A percentile compares a stretch with the other conserved stretches of the same genome.
Conservation (phyloP, 148 eudicot genomes). For the Camellia sinensis region DNA sequence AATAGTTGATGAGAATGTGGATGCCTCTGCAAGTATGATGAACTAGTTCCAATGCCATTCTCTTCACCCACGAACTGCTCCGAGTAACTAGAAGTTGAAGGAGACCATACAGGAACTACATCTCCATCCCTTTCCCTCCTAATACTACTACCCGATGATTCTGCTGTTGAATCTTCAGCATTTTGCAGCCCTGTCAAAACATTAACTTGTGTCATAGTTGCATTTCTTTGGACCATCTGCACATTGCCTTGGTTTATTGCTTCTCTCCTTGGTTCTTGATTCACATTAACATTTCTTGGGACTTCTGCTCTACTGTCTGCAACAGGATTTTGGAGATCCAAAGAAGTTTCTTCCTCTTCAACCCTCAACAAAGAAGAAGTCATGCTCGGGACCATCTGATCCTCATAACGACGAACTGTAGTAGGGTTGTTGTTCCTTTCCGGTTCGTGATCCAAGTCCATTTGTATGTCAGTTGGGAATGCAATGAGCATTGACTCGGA, state of each 20-base stretch:
- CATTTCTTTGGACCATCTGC: constrained; percentile 24
- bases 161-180: constrained; percentile 65
- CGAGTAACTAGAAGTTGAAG: constrained; percentile 54
- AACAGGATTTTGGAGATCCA: constrained; percentile 43
- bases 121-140: constrained; percentile 80
- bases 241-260: constrained; percentile 20
- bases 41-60: constrained; percentile 39
- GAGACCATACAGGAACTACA: constrained; percentile 96
- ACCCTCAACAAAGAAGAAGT: constrained; percentile 63
- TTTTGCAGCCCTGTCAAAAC: constrained; percentile 40
- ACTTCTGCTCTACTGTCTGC: constrained; percentile 77
- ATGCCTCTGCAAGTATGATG: constrained; percentile 86
- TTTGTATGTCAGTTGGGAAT: constrained; percentile 68
- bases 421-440: constrained; percentile 37
- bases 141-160: constrained; percentile 55
- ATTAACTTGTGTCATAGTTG: constrained; percentile 34
- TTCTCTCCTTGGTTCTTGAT: constrained; percentile 35
- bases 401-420: constrained; percentile 53
- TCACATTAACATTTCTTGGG: constrained; percentile 45
- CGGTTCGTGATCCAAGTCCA: constrained; percentile 69
- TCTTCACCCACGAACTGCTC: constrained; percentile 74
- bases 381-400: constrained; percentile 97
- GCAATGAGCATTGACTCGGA: constrained; percentile 65
- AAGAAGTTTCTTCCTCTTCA: constrained; percentile 68
- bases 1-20: constrained; percentile 73